Evolutionary conservation across 106 monocot species (phyloP), one percentile per base, ranked within the genome.

Genomic region (Hemerocallis citrina): DNA sequence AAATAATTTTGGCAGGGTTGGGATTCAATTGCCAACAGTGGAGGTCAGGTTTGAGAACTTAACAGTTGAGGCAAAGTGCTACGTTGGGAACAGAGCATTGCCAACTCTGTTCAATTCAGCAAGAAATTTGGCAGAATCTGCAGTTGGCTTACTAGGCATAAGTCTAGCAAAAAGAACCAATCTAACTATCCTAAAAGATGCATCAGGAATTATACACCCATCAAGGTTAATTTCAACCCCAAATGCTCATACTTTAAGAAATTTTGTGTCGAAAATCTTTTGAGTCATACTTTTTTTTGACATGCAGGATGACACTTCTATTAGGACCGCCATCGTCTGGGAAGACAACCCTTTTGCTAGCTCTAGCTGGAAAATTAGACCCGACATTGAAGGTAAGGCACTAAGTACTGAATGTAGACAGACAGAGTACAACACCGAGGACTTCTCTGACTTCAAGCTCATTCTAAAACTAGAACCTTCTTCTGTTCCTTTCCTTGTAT

Each of bases 11-110:
- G n/a, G 49, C 71, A 89, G 89, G 73, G 89, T 89, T 13, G 89
- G 89, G 7, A 75, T 89, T 9, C 56, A 68, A 10, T 73, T 85
- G 1, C 89, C 89, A 13, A 89, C 80, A 8, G 81, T 85, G 43
- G 90, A 90, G 63, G 79, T 85, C 0, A 61, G 85, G 51, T 90
- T 82, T 55, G 79, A 90, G 65, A 34, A 79, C 7, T 41, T 90
- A 14, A 67, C 16, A 0, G 51, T 89, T 3, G 36, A 65, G 48
- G 90, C 90, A 0, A 45, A 85, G 19, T 81, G 78, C 66, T 68
- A 79, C 58, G 40, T 85, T 4, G 90, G 85, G 19, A 58, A 34
- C 31, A 65, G 85, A 33, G 90, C 85, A n/a, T 65, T 85, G 30
- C 85, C 90, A 0, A 75, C 85, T 21, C 73, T 90, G 1, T 1